These are phyloP conservation scores for Phytomonas francai DNA, from an alignment of 208 protist species.

Conservation along the genomic window DNA sequence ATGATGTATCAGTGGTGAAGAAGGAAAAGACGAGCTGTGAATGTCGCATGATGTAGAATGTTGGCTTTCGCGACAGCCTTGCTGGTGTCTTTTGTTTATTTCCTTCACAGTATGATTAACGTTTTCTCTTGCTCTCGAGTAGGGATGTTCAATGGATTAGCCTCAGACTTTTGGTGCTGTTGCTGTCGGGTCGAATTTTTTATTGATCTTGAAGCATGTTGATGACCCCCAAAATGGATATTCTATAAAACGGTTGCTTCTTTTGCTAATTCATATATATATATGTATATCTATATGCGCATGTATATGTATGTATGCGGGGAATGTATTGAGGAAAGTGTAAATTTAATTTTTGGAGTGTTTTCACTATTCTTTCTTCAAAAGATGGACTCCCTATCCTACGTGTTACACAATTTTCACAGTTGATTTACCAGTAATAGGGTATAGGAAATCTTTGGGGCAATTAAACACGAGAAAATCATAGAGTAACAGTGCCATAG, in stretches of 20 bases:
- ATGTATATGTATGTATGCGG: neutral
- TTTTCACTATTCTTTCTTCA: neutral
- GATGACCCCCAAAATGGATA: neutral
- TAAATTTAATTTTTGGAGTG: neutral
- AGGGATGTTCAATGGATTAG: neutral
- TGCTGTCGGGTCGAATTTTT: neutral
- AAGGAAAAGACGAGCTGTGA: conserved; percentile 38
- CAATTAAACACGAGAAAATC: neutral
- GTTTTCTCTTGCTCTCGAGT: neutral
- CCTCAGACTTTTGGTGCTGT: neutral
- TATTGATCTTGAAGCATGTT: neutral
- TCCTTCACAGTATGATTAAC: neutral
- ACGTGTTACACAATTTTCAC: neutral
- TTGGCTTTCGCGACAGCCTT: neutral
- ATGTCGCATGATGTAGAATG: conserved; percentile 37
- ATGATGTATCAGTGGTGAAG: conserved; percentile 8
- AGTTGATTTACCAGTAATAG: neutral
- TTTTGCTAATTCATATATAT: neutral
- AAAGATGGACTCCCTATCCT: neutral
- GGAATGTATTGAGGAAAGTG: neutral
- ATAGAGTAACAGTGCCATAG: neutral
- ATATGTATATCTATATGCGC: neutral
- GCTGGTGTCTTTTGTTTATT: neutral
- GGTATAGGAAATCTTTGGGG: neutral
- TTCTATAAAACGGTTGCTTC: neutral